phyloP scores from a whole-genome alignment of 345 rosid genomes.

The Anacardium occidentale region DNA sequence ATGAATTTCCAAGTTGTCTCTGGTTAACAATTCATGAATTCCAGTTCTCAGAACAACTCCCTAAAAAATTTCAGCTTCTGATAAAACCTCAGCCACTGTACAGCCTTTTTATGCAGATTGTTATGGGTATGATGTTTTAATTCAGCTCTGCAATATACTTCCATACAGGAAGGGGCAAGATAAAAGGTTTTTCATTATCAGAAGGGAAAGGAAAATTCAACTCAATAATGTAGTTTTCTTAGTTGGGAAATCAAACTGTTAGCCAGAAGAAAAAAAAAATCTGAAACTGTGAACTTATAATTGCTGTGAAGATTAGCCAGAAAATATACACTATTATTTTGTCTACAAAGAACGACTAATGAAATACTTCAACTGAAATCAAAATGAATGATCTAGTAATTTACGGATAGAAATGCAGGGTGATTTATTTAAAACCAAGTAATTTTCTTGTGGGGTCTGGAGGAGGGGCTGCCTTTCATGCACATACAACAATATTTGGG shows the following conservation, averaged over 20 bases:
- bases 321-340: no score
- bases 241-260: not conserved
- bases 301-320: not conserved
- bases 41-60: not conserved
- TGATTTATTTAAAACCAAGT: not conserved
- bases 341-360: not conserved
- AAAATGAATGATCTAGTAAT: no score
- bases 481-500: not conserved
- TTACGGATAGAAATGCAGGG: no score
- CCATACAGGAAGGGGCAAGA: not conserved
- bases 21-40: constrained; percentile 1
- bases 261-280: no score
- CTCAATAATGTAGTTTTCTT: not conserved
- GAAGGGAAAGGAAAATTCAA: not conserved
- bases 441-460: not conserved
- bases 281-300: no score
- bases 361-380: not conserved
- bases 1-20: not conserved
- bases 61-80: not conserved
- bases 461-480: not conserved
- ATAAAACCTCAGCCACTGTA: not conserved
- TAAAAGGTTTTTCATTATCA: not conserved
- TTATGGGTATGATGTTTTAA: not conserved
- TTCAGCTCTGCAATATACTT: not conserved
- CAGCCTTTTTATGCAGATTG: not conserved